A percentile compares a stretch with the other conserved stretches of the same genome.
Conservation (phyloP, 768 basidiomycete genomes). For the Xanthoconium purpureum region DNA sequence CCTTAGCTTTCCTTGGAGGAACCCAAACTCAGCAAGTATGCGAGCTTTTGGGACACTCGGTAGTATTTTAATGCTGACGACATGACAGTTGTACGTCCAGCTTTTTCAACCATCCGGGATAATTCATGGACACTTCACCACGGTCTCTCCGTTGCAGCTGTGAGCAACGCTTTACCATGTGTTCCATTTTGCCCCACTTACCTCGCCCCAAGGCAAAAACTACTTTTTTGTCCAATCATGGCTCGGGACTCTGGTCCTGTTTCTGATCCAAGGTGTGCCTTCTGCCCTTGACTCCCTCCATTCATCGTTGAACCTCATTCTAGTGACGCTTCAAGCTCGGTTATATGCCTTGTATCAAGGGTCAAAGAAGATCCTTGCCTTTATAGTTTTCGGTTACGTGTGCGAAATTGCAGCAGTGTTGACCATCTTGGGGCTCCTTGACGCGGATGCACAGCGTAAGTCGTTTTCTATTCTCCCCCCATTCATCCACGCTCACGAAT, state of each 20-base stretch:
- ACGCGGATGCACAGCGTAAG: constrained; percentile 2
- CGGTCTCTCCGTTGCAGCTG: constrained; percentile 4
- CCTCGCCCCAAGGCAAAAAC: constrained; percentile 5
- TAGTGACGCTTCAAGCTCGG: constrained; percentile 16
- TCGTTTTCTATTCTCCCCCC: not conserved
- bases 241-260: constrained; percentile 5
- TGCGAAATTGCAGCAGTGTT: constrained; percentile 12
- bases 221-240: constrained; percentile 15
- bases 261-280: constrained; percentile 13
- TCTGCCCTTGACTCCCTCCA: not conserved
- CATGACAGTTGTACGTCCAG: constrained; percentile 18
- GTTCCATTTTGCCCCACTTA: not conserved
- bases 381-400: constrained; percentile 11
- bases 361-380: constrained; percentile 8
- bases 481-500: not conserved
- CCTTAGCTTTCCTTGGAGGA: constrained; percentile 14
- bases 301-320: not conserved
- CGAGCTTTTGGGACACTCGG: not conserved
- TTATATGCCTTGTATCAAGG: constrained; percentile 13
- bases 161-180: constrained; percentile 1
- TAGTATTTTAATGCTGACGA: not conserved
- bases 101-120: not conserved
- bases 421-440: constrained; percentile 5
- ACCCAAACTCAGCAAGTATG: constrained; percentile 8
- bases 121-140: not conserved